Evolutionary conservation across 805 yeast species (phyloP).

Genomic region (Wickerhamomyces hampshirensis): DNA sequence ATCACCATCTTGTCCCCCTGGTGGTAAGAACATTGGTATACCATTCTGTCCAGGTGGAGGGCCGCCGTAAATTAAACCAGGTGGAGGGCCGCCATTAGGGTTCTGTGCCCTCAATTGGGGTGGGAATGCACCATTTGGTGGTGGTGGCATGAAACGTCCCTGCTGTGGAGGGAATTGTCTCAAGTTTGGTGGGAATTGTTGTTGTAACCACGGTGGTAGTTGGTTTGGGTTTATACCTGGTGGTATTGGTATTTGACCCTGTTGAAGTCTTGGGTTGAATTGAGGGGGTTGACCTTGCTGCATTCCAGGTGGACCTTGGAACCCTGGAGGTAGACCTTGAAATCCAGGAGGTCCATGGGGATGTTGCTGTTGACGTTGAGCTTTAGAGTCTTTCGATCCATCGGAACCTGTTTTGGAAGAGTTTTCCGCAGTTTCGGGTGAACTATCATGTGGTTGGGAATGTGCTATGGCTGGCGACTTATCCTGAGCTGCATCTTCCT

Average conservation of each 20-base stretch:
- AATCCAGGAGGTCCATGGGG: constrained; percentile 2
- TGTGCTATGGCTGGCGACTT: constrained; percentile 3
- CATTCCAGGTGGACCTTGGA: constrained; percentile 6
- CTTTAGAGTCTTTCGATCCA: constrained; percentile 1
- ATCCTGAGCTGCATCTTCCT: constrained; percentile 8
- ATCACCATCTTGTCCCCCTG: constrained; percentile 2
- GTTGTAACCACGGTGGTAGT: constrained; percentile 16
- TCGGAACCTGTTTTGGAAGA: neutral
- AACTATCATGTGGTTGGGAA: constrained; percentile 3
- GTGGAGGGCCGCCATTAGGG: constrained; percentile 4
- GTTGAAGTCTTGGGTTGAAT: constrained; percentile 10
- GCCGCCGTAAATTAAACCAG: constrained; percentile 7
- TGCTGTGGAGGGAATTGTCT: constrained; percentile 13
- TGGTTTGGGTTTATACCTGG: constrained; percentile 18
- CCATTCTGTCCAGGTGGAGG: constrained; percentile 7
- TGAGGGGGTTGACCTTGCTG: constrained; percentile 19
- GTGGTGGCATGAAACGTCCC: constrained; percentile 19
- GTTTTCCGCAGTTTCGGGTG: constrained; percentile 4
- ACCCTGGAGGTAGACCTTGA: constrained; percentile 1
- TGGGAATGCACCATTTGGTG: constrained; percentile 1
- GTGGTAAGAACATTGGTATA: constrained; percentile 8
- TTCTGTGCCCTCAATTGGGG: constrained; percentile 1
- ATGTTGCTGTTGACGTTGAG: constrained; percentile 4
- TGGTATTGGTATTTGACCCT: constrained; percentile 11
- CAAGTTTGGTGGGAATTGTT: constrained; percentile 17